Evolutionary conservation across 495 filamentous ascomycete species (phyloP).

Genomic region (Penicillium longicatenatum): DNA sequence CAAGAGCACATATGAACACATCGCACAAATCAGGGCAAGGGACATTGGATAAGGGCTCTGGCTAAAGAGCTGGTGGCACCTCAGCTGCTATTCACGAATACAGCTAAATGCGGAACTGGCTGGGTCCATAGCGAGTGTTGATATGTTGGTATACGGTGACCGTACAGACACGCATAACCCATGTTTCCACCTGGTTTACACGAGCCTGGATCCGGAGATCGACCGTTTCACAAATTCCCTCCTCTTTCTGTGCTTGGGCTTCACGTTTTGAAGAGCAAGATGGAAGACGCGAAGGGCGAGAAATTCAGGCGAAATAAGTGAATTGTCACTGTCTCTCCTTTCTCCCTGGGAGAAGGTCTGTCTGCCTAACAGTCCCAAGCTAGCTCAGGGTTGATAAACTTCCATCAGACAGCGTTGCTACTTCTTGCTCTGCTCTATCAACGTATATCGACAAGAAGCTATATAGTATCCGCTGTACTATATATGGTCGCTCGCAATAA

Average conservation of each 20-base stretch:
- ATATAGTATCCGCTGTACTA: conserved; percentile 63
- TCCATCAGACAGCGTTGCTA: conserved; percentile 46
- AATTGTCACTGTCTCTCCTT: conserved; percentile 45
- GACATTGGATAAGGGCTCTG: conserved; percentile 13
- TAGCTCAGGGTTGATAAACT: conserved; percentile 46
- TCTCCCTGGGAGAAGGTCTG: conserved; percentile 29
- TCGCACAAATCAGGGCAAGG: conserved; percentile 3
- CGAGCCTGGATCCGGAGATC: conserved; percentile 28
- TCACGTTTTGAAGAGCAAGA: conserved; percentile 16
- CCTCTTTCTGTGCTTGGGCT: conserved; percentile 17
- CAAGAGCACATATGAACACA: background rate
- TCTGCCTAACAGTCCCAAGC: conserved; percentile 49
- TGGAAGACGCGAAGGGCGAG: conserved; percentile 24
- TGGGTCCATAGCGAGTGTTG: background rate
- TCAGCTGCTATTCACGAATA: conserved; percentile 31
- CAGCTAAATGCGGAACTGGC: conserved; percentile 22
- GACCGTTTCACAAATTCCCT: background rate
- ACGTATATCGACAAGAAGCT: conserved; percentile 68
- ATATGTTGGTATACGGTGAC: conserved; percentile 4
- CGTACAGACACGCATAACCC: conserved; percentile 8
- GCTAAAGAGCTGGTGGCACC: conserved; percentile 21
- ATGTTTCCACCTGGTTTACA: conserved; percentile 40
- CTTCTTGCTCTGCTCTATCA: conserved; percentile 63
- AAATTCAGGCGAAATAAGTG: conserved; percentile 45
- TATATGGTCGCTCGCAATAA: conserved; percentile 44